Evolutionary conservation across 306 rosid species (phyloP).

Genomic region (Malus orientalis): DNA sequence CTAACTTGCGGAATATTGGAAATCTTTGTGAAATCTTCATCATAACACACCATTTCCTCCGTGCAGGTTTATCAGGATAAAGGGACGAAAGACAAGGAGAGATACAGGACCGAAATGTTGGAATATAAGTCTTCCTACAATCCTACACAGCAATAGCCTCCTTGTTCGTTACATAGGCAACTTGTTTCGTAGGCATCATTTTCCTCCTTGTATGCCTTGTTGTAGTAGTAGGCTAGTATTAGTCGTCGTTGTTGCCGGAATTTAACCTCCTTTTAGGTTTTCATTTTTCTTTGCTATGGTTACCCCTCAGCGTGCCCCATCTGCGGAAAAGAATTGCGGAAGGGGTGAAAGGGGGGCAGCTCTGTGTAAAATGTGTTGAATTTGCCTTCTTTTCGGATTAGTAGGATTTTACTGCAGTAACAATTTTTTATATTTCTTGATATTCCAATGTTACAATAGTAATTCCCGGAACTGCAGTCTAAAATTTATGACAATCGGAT

Average conservation of each 20-base stretch:
- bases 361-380: not conserved
- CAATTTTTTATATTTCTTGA: not conserved
- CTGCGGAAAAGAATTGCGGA: not conserved
- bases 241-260: not conserved
- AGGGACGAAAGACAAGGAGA: conserved; percentile 67
- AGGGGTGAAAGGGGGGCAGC: not conserved
- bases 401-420: not conserved
- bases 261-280: not conserved
- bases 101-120: conserved; percentile 55
- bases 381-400: not conserved
- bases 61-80: conserved; percentile 72
- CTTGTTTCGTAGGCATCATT: conserved; percentile 1
- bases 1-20: not conserved
- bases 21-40: not conserved
- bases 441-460: not conserved
- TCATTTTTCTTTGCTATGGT: not conserved
- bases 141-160: conserved; percentile 31
- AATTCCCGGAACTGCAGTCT: not conserved
- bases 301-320: not conserved
- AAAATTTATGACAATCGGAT: not conserved
- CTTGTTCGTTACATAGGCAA: conserved; percentile 3
- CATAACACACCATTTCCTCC: not conserved
- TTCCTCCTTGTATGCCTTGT: conserved; percentile 4
- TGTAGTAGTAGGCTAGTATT: not conserved
- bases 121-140: conserved; percentile 43